Evolutionary conservation across 805 yeast genomes (phyloP), one percentile per base, ranked within the genome.

Genomic region (Vanderwaltozyma verrucispora): DNA sequence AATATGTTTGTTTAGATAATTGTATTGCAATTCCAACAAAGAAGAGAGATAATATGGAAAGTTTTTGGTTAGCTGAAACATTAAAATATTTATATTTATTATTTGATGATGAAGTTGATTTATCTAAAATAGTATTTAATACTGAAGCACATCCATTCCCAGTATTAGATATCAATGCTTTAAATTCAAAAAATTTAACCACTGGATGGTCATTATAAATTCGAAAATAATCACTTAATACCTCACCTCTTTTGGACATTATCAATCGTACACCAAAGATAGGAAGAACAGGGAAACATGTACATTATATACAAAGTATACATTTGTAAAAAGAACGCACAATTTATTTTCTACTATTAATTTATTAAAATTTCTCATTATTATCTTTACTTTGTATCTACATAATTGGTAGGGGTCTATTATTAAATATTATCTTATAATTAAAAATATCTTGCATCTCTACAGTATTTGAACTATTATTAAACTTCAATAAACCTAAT

Each of bases 61-160:
- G 94, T 16, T 86, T 85, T 67, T 88, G 96, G 96, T 68, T 84
- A 35, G 88, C 95, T 2, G 96, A 88, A 58, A 88, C 96, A 3
- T 69, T 88, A 54, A 88, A 88, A 60, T 88, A 87, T 60, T 65
- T 87, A 29, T 84, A 84, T 51, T 61, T 85, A 39, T 63, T 86
- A 44, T 86, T 86, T 60, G 92, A 83, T 46, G 82, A 77, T 41
- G 68, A 75, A 38, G 61, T 82, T 45, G 86, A 88, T 23, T 63
- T 87, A 47, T 74, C 73, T 33, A 62, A 77, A 40, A 71, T 77
- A 37, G 86, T 88, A 5, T 85, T 84, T 67, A 88, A 85, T 62
- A 86, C 96, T 2, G 96, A 87, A 54, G 96, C 94, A 0, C 96
- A 87, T 56, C 92, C 95, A 27, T 74, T 87, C 60, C 96, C 96